A percentile compares a stretch with the other conserved stretches of the same genome.
Evolutionary conservation across 768 basidiomycete genomes (phyloP).

Genomic region (Asterophora lycoperdoides): DNA sequence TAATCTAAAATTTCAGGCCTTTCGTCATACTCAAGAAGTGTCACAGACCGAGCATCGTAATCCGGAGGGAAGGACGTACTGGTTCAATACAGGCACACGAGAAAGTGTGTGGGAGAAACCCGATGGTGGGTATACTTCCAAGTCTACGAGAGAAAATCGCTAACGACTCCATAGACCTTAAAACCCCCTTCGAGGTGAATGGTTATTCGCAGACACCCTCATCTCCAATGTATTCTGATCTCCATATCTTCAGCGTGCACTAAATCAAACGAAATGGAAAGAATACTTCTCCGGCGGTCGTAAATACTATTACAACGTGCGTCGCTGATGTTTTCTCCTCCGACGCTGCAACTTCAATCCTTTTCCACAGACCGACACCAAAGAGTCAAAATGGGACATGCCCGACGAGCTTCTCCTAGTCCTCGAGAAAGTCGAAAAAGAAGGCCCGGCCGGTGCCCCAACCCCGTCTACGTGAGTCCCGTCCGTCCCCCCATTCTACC

Average conservation of each 20-base stretch:
- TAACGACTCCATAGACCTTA: slow-evolving; percentile 54
- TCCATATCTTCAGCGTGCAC: slow-evolving; percentile 57
- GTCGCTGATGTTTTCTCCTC: slow-evolving; percentile 16
- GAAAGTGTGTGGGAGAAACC: slow-evolving; percentile 99
- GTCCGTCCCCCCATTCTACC: not conserved
- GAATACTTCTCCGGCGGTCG: slow-evolving; percentile 91
- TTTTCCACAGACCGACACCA: slow-evolving; percentile 64
- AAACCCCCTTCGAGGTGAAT: slow-evolving; percentile 85
- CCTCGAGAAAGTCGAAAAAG: slow-evolving; percentile 82
- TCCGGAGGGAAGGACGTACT: slow-evolving; percentile 96
- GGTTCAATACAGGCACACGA: slow-evolving; percentile 86
- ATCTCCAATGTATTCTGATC: slow-evolving; percentile 7
- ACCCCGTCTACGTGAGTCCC: slow-evolving; percentile 31
- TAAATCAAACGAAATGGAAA: slow-evolving; percentile 91
- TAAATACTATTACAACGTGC: slow-evolving; percentile 87
- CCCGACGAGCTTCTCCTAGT: slow-evolving; percentile 87
- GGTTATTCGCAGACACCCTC: slow-evolving; percentile 5
- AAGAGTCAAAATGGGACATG: slow-evolving; percentile 98
- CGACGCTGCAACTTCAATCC: slow-evolving; percentile 2
- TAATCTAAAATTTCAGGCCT: slow-evolving; percentile 2
- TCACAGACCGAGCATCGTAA: slow-evolving; percentile 87
- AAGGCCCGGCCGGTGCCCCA: slow-evolving; percentile 39
- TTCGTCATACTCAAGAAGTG: not conserved
- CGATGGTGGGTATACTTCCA: slow-evolving; percentile 54
- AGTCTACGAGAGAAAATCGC: slow-evolving; percentile 1